These are phyloP conservation scores for Stachybotrys echinatus DNA, from an alignment of 2,329 filamentous ascomycete species.

Conservation along the genomic window DNA sequence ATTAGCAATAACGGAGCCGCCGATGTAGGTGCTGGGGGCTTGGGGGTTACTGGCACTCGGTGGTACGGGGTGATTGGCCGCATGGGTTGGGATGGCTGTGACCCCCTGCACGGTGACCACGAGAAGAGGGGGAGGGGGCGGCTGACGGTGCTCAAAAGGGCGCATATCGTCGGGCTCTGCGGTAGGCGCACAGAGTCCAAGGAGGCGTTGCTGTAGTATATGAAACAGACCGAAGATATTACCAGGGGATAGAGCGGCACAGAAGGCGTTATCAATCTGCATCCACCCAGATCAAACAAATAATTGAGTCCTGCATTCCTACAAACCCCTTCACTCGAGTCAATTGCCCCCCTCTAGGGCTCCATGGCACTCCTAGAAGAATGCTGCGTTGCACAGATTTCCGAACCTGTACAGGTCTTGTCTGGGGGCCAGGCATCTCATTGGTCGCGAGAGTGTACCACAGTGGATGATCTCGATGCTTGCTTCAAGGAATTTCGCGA, in stretches of 20 bases:
- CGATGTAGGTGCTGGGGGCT: neutral
- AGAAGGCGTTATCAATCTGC: neutral
- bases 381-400: conserved; percentile 14
- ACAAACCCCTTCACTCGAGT: neutral
- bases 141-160: neutral
- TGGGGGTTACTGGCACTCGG: neutral
- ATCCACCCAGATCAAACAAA: neutral
- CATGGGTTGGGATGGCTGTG: conserved; percentile 5
- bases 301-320: neutral
- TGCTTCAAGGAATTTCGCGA: neutral
- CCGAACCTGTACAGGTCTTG: conserved; percentile 5
- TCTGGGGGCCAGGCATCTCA: no score
- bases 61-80: no score
- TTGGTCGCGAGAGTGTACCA: neutral
- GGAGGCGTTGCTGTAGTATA: neutral
- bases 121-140: neutral
- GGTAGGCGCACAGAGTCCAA: neutral
- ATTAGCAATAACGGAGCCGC: neutral
- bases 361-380: conserved; percentile 5
- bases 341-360: no score
- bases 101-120: neutral
- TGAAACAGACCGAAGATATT: neutral
- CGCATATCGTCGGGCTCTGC: neutral
- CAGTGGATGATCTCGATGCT: neutral
- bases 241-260: neutral